Evolutionary conservation across 2,329 filamentous ascomycete species (phyloP).

Genomic region (Helminthosporium solani): DNA sequence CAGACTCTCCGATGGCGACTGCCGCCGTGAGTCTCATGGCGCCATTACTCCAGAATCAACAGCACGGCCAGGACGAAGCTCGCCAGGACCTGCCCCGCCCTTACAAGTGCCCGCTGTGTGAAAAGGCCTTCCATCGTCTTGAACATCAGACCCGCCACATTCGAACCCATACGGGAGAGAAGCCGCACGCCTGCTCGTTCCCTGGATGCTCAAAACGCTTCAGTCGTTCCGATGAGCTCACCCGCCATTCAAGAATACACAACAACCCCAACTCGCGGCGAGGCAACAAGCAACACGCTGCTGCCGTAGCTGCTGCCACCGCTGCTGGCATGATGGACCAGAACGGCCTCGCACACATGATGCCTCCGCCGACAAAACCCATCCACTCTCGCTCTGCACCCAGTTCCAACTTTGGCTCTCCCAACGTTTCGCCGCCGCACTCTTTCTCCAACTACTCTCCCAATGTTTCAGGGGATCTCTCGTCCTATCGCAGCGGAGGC

Average conservation of each 20-base stretch:
- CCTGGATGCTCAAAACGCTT: conserved; percentile 97
- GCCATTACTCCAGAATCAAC: conserved; percentile 62
- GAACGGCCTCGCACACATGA: conserved; percentile 60
- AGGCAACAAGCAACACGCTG: conserved; percentile 77
- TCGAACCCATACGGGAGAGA: conserved; percentile 95
- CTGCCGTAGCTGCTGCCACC: conserved; percentile 55
- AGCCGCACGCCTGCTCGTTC: conserved; percentile 94
- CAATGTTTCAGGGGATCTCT: conserved; percentile 59
- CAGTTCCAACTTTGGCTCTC: conserved; percentile 81
- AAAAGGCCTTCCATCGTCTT: conserved; percentile 96
- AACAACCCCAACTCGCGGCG: conserved; percentile 96
- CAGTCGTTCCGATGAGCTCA: conserved; percentile 93
- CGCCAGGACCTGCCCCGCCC: conserved; percentile 85
- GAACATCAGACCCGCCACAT: conserved; percentile 94
- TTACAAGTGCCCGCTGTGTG: conserved; percentile 98
- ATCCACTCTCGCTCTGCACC: conserved; percentile 87
- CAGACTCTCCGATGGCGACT: conserved; percentile 40
- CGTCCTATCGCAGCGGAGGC: conserved; percentile 51
- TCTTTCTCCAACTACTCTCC: conserved; percentile 68
- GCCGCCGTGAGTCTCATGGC: conserved; percentile 51
- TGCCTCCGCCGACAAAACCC: conserved; percentile 75
- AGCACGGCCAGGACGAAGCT: conserved; percentile 53
- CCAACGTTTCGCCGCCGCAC: conserved; percentile 92
- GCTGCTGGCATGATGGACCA: conserved; percentile 56
- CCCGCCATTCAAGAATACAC: conserved; percentile 95